Evolutionary conservation across 2,329 filamentous ascomycete species (phyloP), one percentile per base, ranked within the genome.

Genomic region (Xylaria sp.): DNA sequence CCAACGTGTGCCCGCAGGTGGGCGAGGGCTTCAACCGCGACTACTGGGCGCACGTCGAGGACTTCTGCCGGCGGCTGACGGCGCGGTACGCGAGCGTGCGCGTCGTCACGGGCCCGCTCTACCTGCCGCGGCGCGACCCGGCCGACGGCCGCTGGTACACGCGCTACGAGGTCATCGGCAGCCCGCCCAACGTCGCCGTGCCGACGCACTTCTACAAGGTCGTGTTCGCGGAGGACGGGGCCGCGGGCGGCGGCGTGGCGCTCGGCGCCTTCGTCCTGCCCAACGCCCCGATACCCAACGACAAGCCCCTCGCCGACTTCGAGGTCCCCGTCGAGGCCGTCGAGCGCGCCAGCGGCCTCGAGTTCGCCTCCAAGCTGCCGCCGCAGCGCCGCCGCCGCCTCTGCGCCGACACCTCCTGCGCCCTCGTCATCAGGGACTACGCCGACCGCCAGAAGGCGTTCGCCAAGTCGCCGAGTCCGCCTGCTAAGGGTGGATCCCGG

Each of bases 141-240:
- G 74, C 75, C 52, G 94, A 97, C 77, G 89, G 90, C 65, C 97
- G 97, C 78, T 99, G 92, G 92, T 88, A 92, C 63, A 92, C 97
- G 54, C 87, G 82, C 57, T 97, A 99, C 77, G 94, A 99, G 77
- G 89, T 99, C 55, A 96, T 99, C 65, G 94, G 94, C 38, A 89
- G 81, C 70, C 94, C 94, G 61, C 93, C 94, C 7, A 95, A 92
- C 67, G 89, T 99, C 50, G 92, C 94, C 21, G 94, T 99, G 48
- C 94, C 94, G 2, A 99, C 94, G 19, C 94, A 99, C 74, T 99
- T 99, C 77, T 99, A 96, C 83, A 99, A 99, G 79, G 91, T 99
- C 68, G 94, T 99, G 65, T 96, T 94, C 68, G 94, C 91, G 21
- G 94, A 99, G 76, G 91, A 96, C 67, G 90, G 89, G 2, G 76